Conservation (phyloP, 768 basidiomycete species). For the Suillus subluteus region DNA sequence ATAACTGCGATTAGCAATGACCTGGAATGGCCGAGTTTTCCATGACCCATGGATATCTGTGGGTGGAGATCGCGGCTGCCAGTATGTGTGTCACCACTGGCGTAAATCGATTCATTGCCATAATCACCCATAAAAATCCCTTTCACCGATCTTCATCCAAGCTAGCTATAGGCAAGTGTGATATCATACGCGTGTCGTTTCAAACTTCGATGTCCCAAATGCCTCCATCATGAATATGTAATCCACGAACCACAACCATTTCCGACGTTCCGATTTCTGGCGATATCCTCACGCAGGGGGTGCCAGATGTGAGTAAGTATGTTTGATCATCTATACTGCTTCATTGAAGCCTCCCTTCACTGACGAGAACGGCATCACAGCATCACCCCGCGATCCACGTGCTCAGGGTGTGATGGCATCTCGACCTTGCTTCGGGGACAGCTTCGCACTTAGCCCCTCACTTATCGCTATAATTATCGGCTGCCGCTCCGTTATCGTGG, state of each 20-base stretch:
- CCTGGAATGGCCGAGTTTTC: neutral
- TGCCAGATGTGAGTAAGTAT: neutral
- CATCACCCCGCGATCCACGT: constrained; percentile 5
- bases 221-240: neutral
- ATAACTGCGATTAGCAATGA: neutral
- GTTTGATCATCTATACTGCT: neutral
- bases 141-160: neutral
- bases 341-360: neutral
- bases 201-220: neutral
- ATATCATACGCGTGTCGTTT: constrained; percentile 2
- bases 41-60: neutral
- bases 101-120: neutral
- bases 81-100: neutral
- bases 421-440: neutral
- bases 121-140: neutral
- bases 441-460: constrained; percentile 6
- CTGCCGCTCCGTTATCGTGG: constrained; percentile 4
- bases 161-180: constrained; percentile 1
- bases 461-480: constrained; percentile 6
- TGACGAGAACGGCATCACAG: neutral
- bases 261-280: constrained; percentile 7
- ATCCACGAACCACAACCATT: constrained; percentile 3
- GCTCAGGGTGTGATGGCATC: neutral
- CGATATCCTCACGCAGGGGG: neutral
- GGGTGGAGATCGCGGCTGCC: neutral